phyloP scores from a whole-genome alignment of 2,329 filamentous ascomycete genomes.

The Pestalotiopsis sp. region DNA sequence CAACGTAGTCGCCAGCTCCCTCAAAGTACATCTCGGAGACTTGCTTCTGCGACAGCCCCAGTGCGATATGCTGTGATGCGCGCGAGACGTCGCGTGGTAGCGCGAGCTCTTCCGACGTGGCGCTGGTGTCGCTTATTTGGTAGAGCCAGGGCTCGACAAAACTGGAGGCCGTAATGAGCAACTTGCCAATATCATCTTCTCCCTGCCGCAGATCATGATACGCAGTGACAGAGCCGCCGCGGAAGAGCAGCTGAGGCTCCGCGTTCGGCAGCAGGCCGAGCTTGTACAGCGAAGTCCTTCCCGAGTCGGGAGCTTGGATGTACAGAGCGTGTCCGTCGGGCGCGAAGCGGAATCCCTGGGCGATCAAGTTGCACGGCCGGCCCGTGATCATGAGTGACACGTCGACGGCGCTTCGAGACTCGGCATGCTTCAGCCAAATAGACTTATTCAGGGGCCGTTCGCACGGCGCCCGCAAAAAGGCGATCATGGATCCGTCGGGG shows the following conservation, averaged over 20 bases:
- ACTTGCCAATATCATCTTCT: slow-evolving; percentile 26
- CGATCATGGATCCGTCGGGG: slow-evolving; percentile 38
- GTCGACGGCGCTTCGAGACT: slow-evolving; percentile 29
- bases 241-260: slow-evolving; percentile 27
- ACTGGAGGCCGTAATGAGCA: slow-evolving; percentile 40
- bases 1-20: slow-evolving; percentile 35
- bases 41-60: slow-evolving; percentile 39
- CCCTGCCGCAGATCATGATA: slow-evolving; percentile 31
- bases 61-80: slow-evolving; percentile 30
- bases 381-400: slow-evolving; percentile 31
- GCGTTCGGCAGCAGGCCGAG: slow-evolving; percentile 35
- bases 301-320: slow-evolving; percentile 35
- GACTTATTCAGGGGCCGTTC: slow-evolving; percentile 27
- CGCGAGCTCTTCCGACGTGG: slow-evolving; percentile 15
- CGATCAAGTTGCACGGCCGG: slow-evolving; percentile 30
- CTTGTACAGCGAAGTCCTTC: slow-evolving; percentile 35
- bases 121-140: slow-evolving; percentile 34
- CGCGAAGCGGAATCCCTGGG: slow-evolving; percentile 37
- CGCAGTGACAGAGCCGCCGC: slow-evolving; percentile 29
- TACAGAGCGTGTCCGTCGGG: slow-evolving; percentile 36
- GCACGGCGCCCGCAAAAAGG: slow-evolving; percentile 34
- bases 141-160: slow-evolving; percentile 42
- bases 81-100: slow-evolving; percentile 31
- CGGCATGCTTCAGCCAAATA: slow-evolving; percentile 35
- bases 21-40: slow-evolving; percentile 44